A percentile compares a stretch with the other conserved stretches of the same genome.
These are phyloP conservation scores for Grammothele lineata DNA, from an alignment of 768 basidiomycete species.

Conservation along the genomic window DNA sequence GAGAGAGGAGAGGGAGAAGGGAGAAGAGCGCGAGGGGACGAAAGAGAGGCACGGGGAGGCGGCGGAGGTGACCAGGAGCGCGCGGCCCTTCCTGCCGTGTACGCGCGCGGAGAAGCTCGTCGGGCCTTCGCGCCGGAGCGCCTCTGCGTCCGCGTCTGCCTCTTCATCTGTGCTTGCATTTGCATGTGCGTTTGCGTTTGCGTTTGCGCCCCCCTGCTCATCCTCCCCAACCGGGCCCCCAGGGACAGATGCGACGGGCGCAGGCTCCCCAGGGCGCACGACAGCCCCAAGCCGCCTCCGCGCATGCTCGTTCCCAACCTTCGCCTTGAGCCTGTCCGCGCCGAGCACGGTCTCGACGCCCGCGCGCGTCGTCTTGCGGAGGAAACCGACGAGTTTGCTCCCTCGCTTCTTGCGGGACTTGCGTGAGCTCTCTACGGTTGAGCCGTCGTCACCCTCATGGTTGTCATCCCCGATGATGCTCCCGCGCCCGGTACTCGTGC, in stretches of 20 bases:
- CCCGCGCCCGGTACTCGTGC: too few relatives aligned
- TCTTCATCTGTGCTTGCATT: too few relatives aligned
- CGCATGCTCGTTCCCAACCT: slow-evolving; percentile 25
- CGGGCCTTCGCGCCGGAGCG: slow-evolving; percentile 25
- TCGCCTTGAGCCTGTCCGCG: slow-evolving; percentile 30
- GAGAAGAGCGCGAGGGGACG: slow-evolving; percentile 9
- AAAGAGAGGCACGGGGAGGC: slow-evolving; percentile 30
- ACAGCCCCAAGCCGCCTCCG: slow-evolving; percentile 29
- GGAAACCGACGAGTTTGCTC: slow-evolving; percentile 17
- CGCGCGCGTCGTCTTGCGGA: slow-evolving; percentile 27
- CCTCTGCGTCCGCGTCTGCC: background rate
- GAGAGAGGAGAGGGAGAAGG: too few relatives aligned
- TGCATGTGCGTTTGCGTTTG: too few relatives aligned
- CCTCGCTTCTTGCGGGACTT: slow-evolving; percentile 12
- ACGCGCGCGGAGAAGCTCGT: slow-evolving; percentile 26
- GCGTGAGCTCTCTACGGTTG: too few relatives aligned
- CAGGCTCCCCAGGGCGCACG: background rate
- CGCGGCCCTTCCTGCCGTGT: slow-evolving; percentile 28
- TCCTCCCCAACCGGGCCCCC: too few relatives aligned
- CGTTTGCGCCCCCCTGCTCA: background rate
- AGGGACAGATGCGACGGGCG: background rate
- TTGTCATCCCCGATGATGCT: too few relatives aligned
- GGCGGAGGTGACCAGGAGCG: slow-evolving; percentile 26
- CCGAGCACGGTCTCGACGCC: slow-evolving; percentile 27
- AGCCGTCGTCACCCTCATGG: too few relatives aligned